These are phyloP conservation scores for Nothophaeocryptopus gaeumannii DNA, from an alignment of 2,329 filamentous ascomycete genomes.

Conservation along the genomic window DNA sequence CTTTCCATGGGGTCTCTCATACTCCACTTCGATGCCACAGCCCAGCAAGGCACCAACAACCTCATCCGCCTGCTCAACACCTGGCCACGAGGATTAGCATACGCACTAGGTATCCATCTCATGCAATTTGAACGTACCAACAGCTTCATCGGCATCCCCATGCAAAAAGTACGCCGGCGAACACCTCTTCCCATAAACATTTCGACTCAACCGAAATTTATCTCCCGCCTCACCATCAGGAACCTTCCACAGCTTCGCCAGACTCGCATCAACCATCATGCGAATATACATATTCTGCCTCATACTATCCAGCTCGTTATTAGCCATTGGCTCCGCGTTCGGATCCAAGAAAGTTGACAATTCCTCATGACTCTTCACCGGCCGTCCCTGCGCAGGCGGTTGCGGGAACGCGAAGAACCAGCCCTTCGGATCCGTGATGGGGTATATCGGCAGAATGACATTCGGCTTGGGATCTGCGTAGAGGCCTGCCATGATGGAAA, in stretches of 20 bases:
- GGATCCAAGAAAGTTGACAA: constrained; percentile 26
- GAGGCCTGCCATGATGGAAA: constrained; percentile 31
- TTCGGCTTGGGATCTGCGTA: constrained; percentile 34
- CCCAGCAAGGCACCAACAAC: constrained; percentile 31
- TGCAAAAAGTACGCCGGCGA: constrained; percentile 32
- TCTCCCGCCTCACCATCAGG: constrained; percentile 17
- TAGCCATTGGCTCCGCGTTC: constrained; percentile 24
- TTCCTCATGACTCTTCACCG: constrained; percentile 13
- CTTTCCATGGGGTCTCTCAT: constrained; percentile 27
- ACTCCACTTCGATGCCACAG: constrained; percentile 26
- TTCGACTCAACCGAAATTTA: constrained; percentile 27
- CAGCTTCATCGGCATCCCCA: constrained; percentile 28
- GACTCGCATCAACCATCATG: constrained; percentile 30
- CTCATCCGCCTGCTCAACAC: constrained; percentile 33
- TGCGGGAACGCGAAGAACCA: constrained; percentile 32
- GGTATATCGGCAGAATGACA: constrained; percentile 33
- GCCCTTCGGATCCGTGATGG: constrained; percentile 34
- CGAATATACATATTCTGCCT: constrained; percentile 27
- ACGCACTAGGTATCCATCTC: not conserved
- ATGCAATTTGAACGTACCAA: not conserved
- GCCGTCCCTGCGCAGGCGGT: constrained; percentile 22
- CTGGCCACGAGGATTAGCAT: constrained; percentile 20
- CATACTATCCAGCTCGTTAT: constrained; percentile 16
- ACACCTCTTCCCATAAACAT: constrained; percentile 23
- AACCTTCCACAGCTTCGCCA: constrained; percentile 27